A percentile compares a stretch with the other conserved stretches of the same genome.
Evolutionary conservation across 2,329 filamentous ascomycete species (phyloP).

Genomic region (Mollisia scopiformis): DNA sequence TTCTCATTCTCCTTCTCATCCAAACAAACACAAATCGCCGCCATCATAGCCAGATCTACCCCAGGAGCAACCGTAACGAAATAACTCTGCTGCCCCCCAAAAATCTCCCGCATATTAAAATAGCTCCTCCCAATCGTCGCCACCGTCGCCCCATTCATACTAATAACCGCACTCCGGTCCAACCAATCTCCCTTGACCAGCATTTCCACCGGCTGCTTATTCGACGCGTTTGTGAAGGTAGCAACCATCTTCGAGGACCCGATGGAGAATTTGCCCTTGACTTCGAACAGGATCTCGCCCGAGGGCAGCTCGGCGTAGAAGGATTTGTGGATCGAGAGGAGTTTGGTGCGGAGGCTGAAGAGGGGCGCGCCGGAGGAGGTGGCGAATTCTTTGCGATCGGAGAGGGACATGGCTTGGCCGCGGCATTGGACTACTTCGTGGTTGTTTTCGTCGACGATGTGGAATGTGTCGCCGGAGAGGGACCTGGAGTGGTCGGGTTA

Average conservation of each 20-base stretch:
- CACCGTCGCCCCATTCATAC: conserved; percentile 49
- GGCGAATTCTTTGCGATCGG: conserved; percentile 31
- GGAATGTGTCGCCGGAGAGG: conserved; percentile 65
- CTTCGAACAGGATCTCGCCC: conserved; percentile 28
- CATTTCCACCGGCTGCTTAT: conserved; percentile 49
- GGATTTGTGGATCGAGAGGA: conserved; percentile 28
- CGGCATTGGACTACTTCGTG: conserved; percentile 36
- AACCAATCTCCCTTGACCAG: conserved; percentile 65
- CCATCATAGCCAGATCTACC: conserved; percentile 67
- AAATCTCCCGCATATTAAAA: conserved; percentile 58
- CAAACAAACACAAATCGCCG: conserved; percentile 68
- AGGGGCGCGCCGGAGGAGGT: conserved; percentile 17
- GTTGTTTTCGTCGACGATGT: conserved; percentile 58
- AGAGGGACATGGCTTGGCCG: conserved; percentile 27
- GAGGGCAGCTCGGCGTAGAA: conserved; percentile 30
- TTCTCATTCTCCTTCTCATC: conserved; percentile 66
- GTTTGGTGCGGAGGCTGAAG: conserved; percentile 28
- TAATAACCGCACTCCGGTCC: conserved; percentile 60
- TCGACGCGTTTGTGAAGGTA: conserved; percentile 54
- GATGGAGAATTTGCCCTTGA: conserved; percentile 38
- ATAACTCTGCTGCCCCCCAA: conserved; percentile 68
- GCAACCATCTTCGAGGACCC: conserved; percentile 57
- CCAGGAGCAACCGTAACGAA: conserved; percentile 64
- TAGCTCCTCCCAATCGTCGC: conserved; percentile 60
- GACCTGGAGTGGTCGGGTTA: conserved; percentile 31